These are phyloP conservation scores for Dactylonectria estremocensis DNA, from an alignment of 2,329 filamentous ascomycete species.

Conservation along the genomic window DNA sequence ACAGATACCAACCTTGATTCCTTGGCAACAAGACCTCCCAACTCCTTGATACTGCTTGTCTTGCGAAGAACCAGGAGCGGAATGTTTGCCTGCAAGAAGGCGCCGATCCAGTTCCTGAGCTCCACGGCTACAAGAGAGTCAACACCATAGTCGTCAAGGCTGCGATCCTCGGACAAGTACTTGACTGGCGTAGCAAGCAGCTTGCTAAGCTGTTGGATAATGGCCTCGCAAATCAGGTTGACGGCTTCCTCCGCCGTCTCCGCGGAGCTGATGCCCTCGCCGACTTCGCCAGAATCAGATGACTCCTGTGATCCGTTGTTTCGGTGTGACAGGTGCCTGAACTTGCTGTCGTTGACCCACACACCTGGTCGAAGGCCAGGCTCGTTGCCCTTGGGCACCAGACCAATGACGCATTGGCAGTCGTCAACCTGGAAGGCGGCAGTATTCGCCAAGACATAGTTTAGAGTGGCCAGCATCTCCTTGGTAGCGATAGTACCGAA, in stretches of 20 bases:
- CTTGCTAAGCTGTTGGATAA: conserved; percentile 44
- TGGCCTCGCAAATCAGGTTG: conserved; percentile 33
- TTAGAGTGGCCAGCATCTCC: conserved; percentile 37
- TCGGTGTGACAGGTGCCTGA: conserved; percentile 8
- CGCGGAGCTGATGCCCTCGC: conserved; percentile 25
- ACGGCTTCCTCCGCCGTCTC: conserved; percentile 36
- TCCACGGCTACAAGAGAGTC: conserved; percentile 53
- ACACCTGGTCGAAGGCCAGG: conserved; percentile 13
- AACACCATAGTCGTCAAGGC: conserved; percentile 45
- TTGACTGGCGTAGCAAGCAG: conserved; percentile 45
- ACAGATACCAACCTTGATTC: conserved; percentile 41
- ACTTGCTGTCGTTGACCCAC: conserved; percentile 21
- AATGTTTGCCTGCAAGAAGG: conserved; percentile 43
- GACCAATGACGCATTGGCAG: conserved; percentile 25
- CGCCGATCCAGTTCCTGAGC: conserved; percentile 49
- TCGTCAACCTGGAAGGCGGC: conserved; percentile 9
- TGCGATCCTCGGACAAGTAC: conserved; percentile 44
- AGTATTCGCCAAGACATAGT: conserved; percentile 23
- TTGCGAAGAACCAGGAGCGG: conserved; percentile 41
- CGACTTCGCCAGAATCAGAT: conserved; percentile 23
- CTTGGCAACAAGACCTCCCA: conserved; percentile 39
- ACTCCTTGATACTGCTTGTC: conserved; percentile 42
- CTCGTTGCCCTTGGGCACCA: conserved; percentile 25
- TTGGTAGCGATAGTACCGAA: conserved; percentile 29
- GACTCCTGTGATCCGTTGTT: conserved; percentile 1